Conservation (phyloP, 192 early-diverging fungal genomes). For the Backusella tuberculispora region DNA sequence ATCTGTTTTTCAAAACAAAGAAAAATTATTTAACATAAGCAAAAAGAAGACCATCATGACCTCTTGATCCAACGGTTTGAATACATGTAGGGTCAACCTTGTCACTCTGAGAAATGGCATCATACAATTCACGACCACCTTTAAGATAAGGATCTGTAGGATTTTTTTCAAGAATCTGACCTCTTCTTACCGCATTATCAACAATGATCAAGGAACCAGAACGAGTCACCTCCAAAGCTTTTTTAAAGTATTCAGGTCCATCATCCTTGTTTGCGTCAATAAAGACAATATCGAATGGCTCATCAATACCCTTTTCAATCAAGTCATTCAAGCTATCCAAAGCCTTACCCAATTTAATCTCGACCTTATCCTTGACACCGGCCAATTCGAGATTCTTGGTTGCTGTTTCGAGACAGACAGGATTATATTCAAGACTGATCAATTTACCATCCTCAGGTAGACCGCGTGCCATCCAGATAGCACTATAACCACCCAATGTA, state of each 20-base stretch:
- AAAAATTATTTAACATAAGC: constrained; percentile 1
- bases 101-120: neutral
- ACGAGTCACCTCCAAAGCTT: neutral
- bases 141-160: neutral
- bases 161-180: neutral
- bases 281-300: constrained; percentile 9
- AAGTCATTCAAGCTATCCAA: neutral
- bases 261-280: constrained; percentile 8
- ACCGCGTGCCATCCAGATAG: constrained; percentile 5
- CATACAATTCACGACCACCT: neutral
- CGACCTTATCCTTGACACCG: neutral
- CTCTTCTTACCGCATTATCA: neutral
- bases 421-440: neutral
- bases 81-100: neutral
- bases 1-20: neutral
- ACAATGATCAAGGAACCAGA: neutral
- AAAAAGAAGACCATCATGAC: constrained; percentile 5
- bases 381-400: neutral
- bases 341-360: constrained; percentile 3
- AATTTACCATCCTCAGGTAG: neutral
- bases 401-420: neutral
- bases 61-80: neutral
- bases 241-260: neutral
- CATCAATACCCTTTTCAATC: neutral
- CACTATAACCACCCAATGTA: constrained; percentile 10